phyloP scores from a whole-genome alignment of 441 rosid genomes.

The Gossypium davidsonii region DNA sequence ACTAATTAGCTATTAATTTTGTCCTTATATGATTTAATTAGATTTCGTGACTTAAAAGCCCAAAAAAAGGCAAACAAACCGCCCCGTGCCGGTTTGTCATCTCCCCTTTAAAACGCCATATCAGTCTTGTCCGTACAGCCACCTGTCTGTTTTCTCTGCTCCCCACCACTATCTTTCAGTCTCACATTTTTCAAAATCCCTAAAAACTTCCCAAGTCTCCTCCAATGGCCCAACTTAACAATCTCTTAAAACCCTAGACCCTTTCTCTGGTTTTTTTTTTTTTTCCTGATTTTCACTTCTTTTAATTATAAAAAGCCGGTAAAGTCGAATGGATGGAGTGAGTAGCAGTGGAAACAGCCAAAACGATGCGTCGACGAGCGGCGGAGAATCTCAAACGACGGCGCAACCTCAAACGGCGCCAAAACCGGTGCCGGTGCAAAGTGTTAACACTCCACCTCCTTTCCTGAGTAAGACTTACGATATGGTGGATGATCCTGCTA shows the following conservation, averaged over 20 bases:
- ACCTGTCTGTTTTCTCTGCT: background rate
- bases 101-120: background rate
- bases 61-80: background rate
- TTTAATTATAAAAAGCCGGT: background rate
- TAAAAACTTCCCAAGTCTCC: background rate
- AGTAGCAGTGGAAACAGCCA: constrained; percentile 17
- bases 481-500: constrained; percentile 75
- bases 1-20: too few species aligned
- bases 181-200: background rate
- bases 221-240: background rate
- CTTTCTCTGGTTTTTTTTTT: too few species aligned
- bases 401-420: constrained; percentile 23
- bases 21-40: too few species aligned
- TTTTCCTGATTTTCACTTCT: background rate
- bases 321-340: constrained; percentile 37
- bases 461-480: constrained; percentile 95
- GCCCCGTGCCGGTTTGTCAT: background rate
- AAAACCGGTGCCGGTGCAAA: constrained; percentile 42
- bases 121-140: background rate
- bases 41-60: background rate
- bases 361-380: constrained; percentile 30
- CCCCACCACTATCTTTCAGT: background rate
- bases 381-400: constrained; percentile 16
- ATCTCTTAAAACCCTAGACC: background rate
- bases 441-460: constrained; percentile 67